Base-by-base conservation (phyloP, 2,329 filamentous ascomycete species). In the Alternaria triticina region DNA sequence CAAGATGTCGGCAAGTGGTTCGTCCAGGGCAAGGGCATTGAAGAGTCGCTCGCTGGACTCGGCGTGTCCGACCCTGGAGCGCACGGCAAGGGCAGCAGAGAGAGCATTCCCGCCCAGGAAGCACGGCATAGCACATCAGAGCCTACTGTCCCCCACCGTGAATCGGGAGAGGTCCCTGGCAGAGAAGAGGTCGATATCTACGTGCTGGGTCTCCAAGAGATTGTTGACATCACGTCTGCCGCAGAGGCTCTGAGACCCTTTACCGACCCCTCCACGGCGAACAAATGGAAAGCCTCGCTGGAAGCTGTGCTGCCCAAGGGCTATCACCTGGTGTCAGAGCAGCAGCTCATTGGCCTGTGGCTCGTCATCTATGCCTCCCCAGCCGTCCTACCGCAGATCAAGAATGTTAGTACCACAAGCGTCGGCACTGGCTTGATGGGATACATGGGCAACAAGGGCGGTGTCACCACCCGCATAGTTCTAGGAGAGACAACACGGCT, bases 391-490 rank as follows among this genome's bases (percentile, higher is more conserved):
- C 85, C 89, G 0, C 91, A 90, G 3, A 87, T 98, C 71, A 92
- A 89, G 65, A 92, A 92, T 52, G 88, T 97, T 70, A 96, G 92
- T 79, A 94, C 91, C 2, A 89, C 89, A 5, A 91, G 88, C 61
- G 90, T 98, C 8, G 95, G 94, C 0, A 99, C 96, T 0, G 96
- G 96, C 0, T 80, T 98, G 46, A 88, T 96, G 80, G 95, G 95
- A 0, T 97, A 97, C 75, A 90, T 97, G 83, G 96, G 96, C 10
- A 99, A 99, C 79, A 99, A 99, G 78, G 96, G 96, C 2, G 95
- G 92, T 5, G 91, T 97, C 1, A 88, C 90, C 4, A 91, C 91
- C 5, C 88, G 95, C 20, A 83, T 99, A 5, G 85, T 99, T 1
- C 82, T 99, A 1, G 96, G 95, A 2, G 96, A 97, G 78, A 94